These are phyloP conservation scores for Exophiala mesophila DNA, from an alignment of 2,329 filamentous ascomycete genomes.

Conservation along the genomic window DNA sequence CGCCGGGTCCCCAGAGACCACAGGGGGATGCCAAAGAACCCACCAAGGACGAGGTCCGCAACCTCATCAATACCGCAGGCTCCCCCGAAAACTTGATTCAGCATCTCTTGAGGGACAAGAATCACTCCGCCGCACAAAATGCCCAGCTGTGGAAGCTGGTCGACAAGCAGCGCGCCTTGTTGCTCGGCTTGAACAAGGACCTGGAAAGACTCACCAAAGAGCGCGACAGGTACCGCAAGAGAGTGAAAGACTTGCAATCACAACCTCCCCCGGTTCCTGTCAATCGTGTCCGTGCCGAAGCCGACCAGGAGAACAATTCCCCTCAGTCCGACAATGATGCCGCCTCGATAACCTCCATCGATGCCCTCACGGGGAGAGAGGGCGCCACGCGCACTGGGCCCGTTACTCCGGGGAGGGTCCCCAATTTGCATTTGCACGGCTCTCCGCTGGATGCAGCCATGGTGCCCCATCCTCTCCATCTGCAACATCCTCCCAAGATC, in stretches of 20 bases:
- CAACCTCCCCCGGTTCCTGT: slow-evolving; percentile 35
- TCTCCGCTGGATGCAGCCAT: slow-evolving; percentile 20
- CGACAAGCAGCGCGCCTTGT: slow-evolving; percentile 92
- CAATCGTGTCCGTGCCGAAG: slow-evolving; percentile 29
- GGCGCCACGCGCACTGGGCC: slow-evolving; percentile 4
- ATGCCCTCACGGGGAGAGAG: slow-evolving; percentile 4
- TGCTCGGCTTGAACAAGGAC: slow-evolving; percentile 89
- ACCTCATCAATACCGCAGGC: slow-evolving; percentile 76
- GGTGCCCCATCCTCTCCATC: slow-evolving; percentile 23
- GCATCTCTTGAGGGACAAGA: slow-evolving; percentile 85
- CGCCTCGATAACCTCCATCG: slow-evolving; percentile 16
- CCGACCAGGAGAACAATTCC: slow-evolving; percentile 13
- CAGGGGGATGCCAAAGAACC: slow-evolving; percentile 53
- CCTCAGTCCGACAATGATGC: slow-evolving; percentile 22
- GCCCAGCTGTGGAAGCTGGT: slow-evolving; percentile 90
- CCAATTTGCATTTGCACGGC: slow-evolving; percentile 3
- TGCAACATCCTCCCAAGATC: slow-evolving; percentile 12
- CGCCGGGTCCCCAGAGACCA: slow-evolving; percentile 54
- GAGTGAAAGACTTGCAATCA: slow-evolving; percentile 69
- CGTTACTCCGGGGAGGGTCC: slow-evolving; percentile 6
- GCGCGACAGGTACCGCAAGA: slow-evolving; percentile 88
- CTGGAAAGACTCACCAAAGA: slow-evolving; percentile 86
- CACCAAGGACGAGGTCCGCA: slow-evolving; percentile 69
- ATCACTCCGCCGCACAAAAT: slow-evolving; percentile 83
- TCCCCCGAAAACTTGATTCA: slow-evolving; percentile 85